Evolutionary conservation across 176 grass and related monocot species (phyloP).

Genomic region (Musa itinerans): DNA sequence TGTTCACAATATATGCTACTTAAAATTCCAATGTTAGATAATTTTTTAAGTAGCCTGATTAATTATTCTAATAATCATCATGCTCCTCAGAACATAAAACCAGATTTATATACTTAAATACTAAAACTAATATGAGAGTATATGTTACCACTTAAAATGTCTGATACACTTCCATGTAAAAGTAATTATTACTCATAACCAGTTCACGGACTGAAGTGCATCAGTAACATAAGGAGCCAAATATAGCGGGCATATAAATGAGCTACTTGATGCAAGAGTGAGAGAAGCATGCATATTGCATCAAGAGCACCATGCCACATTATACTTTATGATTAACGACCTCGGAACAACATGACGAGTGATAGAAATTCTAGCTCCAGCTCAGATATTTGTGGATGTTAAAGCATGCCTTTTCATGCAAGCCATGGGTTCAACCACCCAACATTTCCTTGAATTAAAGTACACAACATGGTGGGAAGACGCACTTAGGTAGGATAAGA

Average conservation of each 20-base stretch:
- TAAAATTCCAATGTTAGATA: background rate
- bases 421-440: background rate
- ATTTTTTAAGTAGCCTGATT: background rate
- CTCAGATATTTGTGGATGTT: background rate
- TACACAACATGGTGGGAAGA: background rate
- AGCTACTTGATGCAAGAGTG: too few species aligned
- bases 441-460: background rate
- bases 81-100: background rate
- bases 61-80: background rate
- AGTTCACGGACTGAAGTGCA: too few species aligned
- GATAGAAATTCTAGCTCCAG: background rate
- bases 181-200: background rate
- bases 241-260: too few species aligned
- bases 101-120: too few species aligned
- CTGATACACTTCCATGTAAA: background rate
- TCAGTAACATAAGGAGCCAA: too few species aligned
- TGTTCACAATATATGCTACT: background rate
- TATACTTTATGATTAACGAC: background rate
- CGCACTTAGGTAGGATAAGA: background rate
- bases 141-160: background rate
- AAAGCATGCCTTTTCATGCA: background rate
- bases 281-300: too few species aligned
- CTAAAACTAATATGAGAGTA: background rate
- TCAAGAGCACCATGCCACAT: background rate
- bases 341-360: background rate